A percentile compares a stretch with the other conserved stretches of the same genome.
phyloP scores from a whole-genome alignment of 73 alveolate species.

The Uronychia setigera region DNA sequence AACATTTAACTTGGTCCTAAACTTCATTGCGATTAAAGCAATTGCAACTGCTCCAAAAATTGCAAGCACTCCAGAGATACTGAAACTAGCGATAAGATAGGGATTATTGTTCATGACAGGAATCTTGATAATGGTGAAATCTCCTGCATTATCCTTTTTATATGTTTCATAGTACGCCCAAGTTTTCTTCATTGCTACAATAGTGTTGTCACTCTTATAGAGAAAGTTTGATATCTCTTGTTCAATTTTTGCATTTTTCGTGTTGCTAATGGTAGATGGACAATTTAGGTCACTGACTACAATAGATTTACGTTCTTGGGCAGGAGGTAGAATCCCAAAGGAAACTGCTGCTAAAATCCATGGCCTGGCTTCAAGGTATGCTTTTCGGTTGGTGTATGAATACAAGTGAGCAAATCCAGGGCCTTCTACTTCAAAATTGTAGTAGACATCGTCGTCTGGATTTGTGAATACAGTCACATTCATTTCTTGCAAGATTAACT shows the following conservation, averaged over 20 bases:
- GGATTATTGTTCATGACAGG: neutral
- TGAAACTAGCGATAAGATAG: neutral
- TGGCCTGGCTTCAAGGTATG: slow-evolving; percentile 20
- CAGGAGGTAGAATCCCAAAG: slow-evolving; percentile 4
- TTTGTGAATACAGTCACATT: neutral
- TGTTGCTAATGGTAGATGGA: neutral
- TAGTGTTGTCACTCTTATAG: neutral
- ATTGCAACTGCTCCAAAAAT: neutral
- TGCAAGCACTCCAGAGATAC: slow-evolving; percentile 8
- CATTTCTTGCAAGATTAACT: too few species aligned
- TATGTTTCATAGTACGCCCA: neutral
- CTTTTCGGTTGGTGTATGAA: neutral
- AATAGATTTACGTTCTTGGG: neutral
- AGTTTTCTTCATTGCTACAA: slow-evolving; percentile 4
- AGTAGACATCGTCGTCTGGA: slow-evolving; percentile 3
- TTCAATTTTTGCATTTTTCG: neutral
- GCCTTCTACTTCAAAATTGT: neutral
- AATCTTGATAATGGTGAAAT: neutral
- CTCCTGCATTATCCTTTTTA: slow-evolving; percentile 6
- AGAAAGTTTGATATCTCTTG: neutral
- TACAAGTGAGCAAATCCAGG: slow-evolving; percentile 5
- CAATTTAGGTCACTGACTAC: neutral
- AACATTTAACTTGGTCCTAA: neutral
- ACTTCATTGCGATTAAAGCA: neutral
- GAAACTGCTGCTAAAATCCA: slow-evolving; percentile 18